These are phyloP conservation scores for Trametes elegans DNA, from an alignment of 768 basidiomycete genomes.

Conservation along the genomic window DNA sequence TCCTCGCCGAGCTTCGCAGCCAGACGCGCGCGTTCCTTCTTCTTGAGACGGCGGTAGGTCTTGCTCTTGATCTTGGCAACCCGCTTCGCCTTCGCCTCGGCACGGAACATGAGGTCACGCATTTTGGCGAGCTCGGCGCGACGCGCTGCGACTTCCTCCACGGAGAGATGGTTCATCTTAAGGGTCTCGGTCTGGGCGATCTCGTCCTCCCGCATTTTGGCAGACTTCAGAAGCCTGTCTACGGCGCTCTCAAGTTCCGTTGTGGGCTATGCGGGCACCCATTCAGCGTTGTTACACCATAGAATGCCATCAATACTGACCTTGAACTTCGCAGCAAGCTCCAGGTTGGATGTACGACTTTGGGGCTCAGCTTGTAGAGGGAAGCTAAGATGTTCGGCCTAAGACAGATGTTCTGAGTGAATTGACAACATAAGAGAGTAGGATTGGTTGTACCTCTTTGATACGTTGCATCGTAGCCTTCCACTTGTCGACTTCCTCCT, in stretches of 20 bases:
- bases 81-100: conserved; percentile 86
- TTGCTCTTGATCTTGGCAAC: conserved; percentile 96
- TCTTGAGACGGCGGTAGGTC: conserved; percentile 80
- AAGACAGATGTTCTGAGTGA: neutral
- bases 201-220: conserved; percentile 80
- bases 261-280: conserved; percentile 53
- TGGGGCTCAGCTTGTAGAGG: conserved; percentile 68
- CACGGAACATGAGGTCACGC: conserved; percentile 92
- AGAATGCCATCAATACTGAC: conserved; percentile 35
- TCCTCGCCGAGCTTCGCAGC: conserved; percentile 47
- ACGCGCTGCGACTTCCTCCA: conserved; percentile 83
- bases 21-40: conserved; percentile 71
- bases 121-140: conserved; percentile 81
- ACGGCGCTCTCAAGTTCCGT: conserved; percentile 85
- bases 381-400: conserved; percentile 88
- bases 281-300: neutral
- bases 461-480: conserved; percentile 88
- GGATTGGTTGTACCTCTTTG: conserved; percentile 84
- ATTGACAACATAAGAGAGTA: conserved; percentile 16
- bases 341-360: conserved; percentile 63
- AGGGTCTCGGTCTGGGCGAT: conserved; percentile 81
- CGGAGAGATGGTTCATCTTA: conserved; percentile 73
- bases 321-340: conserved; percentile 83
- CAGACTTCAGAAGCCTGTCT: conserved; percentile 74
- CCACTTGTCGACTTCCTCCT: conserved; percentile 93